Conservation (phyloP, 768 basidiomycete species). For the Serendipita vermifera region DNA sequence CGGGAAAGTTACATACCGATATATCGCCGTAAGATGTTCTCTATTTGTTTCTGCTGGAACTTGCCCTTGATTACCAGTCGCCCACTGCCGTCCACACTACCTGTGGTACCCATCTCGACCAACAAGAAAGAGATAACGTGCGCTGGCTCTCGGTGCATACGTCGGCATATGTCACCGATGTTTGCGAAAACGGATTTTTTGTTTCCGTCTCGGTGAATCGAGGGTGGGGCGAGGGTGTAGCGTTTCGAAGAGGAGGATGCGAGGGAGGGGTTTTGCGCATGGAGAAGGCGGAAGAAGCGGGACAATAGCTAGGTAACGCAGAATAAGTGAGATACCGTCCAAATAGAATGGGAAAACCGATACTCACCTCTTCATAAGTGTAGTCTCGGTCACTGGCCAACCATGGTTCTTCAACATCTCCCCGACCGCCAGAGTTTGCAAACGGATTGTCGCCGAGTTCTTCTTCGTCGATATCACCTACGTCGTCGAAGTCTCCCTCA, state of each 20-base stretch:
- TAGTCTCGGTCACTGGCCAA: constrained; percentile 88
- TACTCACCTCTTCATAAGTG: constrained; percentile 76
- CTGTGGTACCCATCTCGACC: constrained; percentile 96
- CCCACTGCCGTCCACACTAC: constrained; percentile 82
- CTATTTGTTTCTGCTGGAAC: constrained; percentile 97
- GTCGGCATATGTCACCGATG: constrained; percentile 91
- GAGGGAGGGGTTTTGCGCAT: constrained; percentile 86
- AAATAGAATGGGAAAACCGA: background rate
- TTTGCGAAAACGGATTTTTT: constrained; percentile 97
- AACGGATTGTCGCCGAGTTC: constrained; percentile 88
- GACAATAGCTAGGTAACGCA: constrained; percentile 54
- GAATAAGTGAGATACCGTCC: background rate
- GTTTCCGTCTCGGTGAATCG: constrained; percentile 88
- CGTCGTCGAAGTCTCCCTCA: constrained; percentile 27
- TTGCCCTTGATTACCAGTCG: constrained; percentile 94
- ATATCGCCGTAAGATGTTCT: constrained; percentile 91
- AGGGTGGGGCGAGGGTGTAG: constrained; percentile 94
- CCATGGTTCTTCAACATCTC: constrained; percentile 61
- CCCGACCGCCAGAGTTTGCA: constrained; percentile 29
- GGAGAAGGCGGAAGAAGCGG: constrained; percentile 83
- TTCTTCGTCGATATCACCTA: constrained; percentile 24
- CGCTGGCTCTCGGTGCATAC: constrained; percentile 96
- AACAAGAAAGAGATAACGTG: constrained; percentile 97
- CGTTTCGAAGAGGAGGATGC: constrained; percentile 73
- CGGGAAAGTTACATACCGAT: constrained; percentile 51